Evolutionary conservation across 2,329 filamentous ascomycete genomes (phyloP), one percentile per base, ranked within the genome.

Genomic region (Lachnellula arida): DNA sequence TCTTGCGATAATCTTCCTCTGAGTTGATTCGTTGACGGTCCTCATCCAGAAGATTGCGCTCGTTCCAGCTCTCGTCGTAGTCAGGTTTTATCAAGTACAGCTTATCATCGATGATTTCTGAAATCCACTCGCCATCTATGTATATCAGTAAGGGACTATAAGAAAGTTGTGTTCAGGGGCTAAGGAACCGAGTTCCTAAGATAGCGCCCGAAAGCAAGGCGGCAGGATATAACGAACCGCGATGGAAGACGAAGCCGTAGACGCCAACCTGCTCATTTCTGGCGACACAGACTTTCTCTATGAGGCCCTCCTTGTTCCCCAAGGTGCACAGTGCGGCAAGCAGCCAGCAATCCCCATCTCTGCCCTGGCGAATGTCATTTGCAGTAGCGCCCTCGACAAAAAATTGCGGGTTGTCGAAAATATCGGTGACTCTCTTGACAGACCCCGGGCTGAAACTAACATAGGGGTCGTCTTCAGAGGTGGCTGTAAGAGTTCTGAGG

Each of bases 21-120:
- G 76, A 75, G 49, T 79, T 77, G 44, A 78, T 76, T 19, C 78
- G 75, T 61, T 81, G 87, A 51, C 91, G 84, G 66, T 91, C 85
- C 65, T 91, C 44, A 32, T 47, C 82, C 69, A 90, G 81, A n/a
- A 90, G 78, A 49, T 87, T 81, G 44, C 88, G 82, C 67, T 91
- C 87, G 70, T 87, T 76, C 48, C 68, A 77, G 63, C 59, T 52
- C 14, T 91, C 86, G 63, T 94, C 88, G 73, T 90, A 95, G 67
- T 88, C 86, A 3, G 89, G 87, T 2, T 88, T 89, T 55, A 86
- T 87, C 28, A 95, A 80, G 69, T 89, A 95, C 2, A 96, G 78
- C 72, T 95, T 94, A 71, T 96, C 91, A 67, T 96, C 91, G 56
- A 96, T 84, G 58, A 96, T 91, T 59, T 88, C 91, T 63, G 91